These are phyloP conservation scores for Picea glauca DNA, from an alignment of 75 land plant genomes.

Conservation along the genomic window DNA sequence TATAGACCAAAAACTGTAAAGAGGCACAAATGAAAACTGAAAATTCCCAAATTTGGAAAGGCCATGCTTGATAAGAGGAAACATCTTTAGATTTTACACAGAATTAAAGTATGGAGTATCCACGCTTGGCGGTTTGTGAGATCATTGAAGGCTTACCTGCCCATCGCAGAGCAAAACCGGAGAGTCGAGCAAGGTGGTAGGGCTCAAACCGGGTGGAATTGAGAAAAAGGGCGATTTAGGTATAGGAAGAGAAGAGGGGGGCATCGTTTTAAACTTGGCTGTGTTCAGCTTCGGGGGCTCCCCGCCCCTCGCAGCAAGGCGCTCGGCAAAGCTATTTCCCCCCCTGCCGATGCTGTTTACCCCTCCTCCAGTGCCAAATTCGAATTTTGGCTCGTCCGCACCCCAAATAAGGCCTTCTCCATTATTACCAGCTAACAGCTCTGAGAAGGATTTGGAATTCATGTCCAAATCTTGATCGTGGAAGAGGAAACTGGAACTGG, in stretches of 20 bases:
- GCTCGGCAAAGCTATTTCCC: background rate
- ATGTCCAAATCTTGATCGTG: background rate
- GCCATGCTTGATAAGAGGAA: background rate
- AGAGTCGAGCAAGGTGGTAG: slow-evolving; percentile 28
- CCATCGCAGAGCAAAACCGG: slow-evolving; percentile 20
- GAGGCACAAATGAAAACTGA: background rate
- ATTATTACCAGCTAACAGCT: background rate
- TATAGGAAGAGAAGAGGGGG: slow-evolving; percentile 26
- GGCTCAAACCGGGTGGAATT: slow-evolving; percentile 31
- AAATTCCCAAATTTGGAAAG: background rate
- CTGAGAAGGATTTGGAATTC: slow-evolving; percentile 7
- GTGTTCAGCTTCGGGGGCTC: background rate
- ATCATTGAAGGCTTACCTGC: slow-evolving; percentile 15
- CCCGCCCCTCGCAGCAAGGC: slow-evolving; percentile 9
- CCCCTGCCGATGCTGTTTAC: background rate
- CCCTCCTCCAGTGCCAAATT: background rate
- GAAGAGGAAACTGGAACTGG: background rate
- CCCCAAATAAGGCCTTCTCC: background rate
- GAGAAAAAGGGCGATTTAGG: slow-evolving; percentile 17
- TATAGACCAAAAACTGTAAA: background rate
- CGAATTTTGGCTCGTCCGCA: too few relatives aligned
- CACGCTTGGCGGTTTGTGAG: background rate
- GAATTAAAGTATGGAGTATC: background rate
- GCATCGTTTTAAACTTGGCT: slow-evolving; percentile 23
- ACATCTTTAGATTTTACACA: background rate